phyloP scores from a whole-genome alignment of 169 alveolate genomes.

The Eimeria maxima region DNA sequence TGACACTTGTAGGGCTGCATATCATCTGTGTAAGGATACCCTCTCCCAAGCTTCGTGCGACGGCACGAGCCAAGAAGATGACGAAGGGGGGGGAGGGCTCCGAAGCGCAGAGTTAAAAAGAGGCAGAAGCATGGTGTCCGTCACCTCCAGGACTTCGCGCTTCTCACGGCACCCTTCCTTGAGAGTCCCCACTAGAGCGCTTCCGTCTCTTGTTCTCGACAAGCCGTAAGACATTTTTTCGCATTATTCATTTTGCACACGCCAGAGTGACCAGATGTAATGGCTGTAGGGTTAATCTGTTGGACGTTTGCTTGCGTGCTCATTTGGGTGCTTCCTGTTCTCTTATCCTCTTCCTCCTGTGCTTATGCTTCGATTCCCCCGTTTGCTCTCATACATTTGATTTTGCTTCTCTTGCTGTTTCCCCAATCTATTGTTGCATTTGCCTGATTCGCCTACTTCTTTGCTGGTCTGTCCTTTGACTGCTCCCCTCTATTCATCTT shows the following conservation, averaged over 20 bases:
- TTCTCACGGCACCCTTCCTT: conserved; percentile 56
- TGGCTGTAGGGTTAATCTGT: no score
- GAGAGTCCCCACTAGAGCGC: conserved; percentile 49
- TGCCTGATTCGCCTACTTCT: background rate
- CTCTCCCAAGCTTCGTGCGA: background rate
- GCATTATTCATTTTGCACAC: background rate
- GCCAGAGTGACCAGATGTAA: background rate
- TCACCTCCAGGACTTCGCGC: conserved; percentile 29
- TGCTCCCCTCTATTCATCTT: background rate
- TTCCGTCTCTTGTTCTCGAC: conserved; percentile 41
- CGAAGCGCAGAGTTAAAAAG: background rate
- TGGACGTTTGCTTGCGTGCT: background rate
- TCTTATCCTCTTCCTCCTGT: background rate
- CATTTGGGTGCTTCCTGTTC: background rate
- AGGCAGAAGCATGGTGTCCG: background rate
- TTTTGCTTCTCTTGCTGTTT: background rate
- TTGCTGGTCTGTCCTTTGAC: background rate
- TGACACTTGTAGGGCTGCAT: conserved; percentile 24
- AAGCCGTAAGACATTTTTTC: conserved; percentile 21
- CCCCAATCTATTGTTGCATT: background rate
- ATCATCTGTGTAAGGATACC: conserved; percentile 63
- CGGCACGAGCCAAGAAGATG: conserved; percentile 54
- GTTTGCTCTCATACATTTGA: background rate
- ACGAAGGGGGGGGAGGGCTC: conserved; percentile 44
- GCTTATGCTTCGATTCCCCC: background rate